Conservation (phyloP, 2,329 filamentous ascomycete genomes). For the Alternaria incomplexa region DNA sequence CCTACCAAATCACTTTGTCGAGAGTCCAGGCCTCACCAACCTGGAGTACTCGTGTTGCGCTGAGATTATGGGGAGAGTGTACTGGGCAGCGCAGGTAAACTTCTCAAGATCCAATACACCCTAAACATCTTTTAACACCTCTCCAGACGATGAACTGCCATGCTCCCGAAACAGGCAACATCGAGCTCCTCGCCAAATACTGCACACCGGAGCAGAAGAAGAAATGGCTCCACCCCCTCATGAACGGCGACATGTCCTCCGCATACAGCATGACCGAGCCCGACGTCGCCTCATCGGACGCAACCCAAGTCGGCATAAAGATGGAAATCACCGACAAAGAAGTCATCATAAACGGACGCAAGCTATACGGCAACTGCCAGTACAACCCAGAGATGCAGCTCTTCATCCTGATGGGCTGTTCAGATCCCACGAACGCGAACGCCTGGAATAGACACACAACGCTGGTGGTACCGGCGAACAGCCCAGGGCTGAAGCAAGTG, state of each 20-base stretch:
- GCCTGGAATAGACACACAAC: slow-evolving; percentile 51
- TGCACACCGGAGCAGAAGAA: slow-evolving; percentile 58
- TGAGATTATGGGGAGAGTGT: slow-evolving; percentile 55
- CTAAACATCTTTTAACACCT: neutral
- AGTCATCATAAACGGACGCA: slow-evolving; percentile 51
- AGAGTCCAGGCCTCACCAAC: slow-evolving; percentile 55
- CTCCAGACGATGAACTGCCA: slow-evolving; percentile 54
- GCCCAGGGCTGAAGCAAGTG: slow-evolving; percentile 48
- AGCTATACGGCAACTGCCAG: slow-evolving; percentile 51
- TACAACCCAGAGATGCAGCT: slow-evolving; percentile 47
- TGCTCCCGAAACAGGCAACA: slow-evolving; percentile 60
- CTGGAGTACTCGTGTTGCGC: slow-evolving; percentile 55
- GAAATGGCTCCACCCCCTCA: slow-evolving; percentile 57
- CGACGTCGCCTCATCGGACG: slow-evolving; percentile 58
- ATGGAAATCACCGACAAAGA: slow-evolving; percentile 48
- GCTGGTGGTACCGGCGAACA: slow-evolving; percentile 48
- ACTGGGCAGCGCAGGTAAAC: slow-evolving; percentile 53
- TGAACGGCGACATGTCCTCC: slow-evolving; percentile 57
- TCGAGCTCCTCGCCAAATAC: slow-evolving; percentile 61
- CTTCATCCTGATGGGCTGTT: slow-evolving; percentile 49
- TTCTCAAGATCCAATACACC: neutral
- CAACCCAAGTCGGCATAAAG: slow-evolving; percentile 54
- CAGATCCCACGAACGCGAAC: slow-evolving; percentile 49
- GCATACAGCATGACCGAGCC: slow-evolving; percentile 61
- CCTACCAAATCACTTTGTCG: slow-evolving; percentile 50